phyloP scores from a whole-genome alignment of 148 eudicot genomes.

The Fagopyrum tataricum region DNA sequence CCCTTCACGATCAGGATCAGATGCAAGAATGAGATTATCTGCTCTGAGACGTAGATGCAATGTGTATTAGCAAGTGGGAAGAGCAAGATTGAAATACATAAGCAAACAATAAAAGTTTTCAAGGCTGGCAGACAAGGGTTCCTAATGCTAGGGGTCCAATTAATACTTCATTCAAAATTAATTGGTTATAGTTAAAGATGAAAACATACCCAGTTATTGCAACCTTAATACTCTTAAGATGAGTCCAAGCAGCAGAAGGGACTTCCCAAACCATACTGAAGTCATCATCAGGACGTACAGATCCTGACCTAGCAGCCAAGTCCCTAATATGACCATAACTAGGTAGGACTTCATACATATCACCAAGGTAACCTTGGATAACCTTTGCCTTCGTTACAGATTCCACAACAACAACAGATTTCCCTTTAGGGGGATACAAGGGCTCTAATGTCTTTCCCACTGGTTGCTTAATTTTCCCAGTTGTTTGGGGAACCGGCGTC shows the following conservation, averaged over 20 bases:
- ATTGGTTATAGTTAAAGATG: background rate
- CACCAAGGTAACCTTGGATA: constrained; percentile 96
- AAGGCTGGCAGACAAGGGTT: background rate
- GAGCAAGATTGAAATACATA: background rate
- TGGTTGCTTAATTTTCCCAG: constrained; percentile 33
- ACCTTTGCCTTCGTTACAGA: constrained; percentile 89
- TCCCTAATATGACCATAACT: constrained; percentile 99
- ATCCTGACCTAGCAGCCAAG: constrained; percentile 92
- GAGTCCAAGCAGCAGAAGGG: constrained; percentile 90
- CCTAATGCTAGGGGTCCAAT: background rate
- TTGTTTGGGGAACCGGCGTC: constrained; percentile 22
- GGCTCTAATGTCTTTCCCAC: constrained; percentile 28
- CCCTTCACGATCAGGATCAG: constrained; percentile 99
- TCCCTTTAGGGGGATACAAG: constrained; percentile 68
- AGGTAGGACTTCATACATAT: constrained; percentile 87
- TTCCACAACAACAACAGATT: constrained; percentile 90
- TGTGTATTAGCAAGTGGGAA: constrained; percentile 24
- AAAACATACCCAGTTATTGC: constrained; percentile 69
- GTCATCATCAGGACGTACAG: constrained; percentile 92
- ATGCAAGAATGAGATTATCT: constrained; percentile 91
- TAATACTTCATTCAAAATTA: background rate
- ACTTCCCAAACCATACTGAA: constrained; percentile 99
- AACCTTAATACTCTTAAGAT: constrained; percentile 91
- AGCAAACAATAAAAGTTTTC: background rate
- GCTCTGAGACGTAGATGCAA: constrained; percentile 55